phyloP scores from a whole-genome alignment of 2,329 filamentous ascomycete genomes.

The Claviceps sp. region DNA sequence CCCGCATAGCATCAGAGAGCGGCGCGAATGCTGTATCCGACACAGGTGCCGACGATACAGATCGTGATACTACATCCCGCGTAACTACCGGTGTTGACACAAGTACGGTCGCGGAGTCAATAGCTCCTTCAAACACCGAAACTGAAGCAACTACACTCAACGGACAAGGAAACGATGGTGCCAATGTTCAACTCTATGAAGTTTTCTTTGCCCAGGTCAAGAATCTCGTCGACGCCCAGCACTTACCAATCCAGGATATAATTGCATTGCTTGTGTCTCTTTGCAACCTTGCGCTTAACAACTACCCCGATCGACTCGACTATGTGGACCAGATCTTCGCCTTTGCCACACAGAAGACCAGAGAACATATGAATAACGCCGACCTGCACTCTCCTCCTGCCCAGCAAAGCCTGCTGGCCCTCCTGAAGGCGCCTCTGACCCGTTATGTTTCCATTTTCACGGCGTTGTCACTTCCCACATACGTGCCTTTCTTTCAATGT shows the following conservation, averaged over 20 bases:
- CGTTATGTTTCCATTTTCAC: constrained; percentile 91
- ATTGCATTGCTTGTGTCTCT: constrained; percentile 90
- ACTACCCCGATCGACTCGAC: constrained; percentile 84
- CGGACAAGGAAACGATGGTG: constrained; percentile 29
- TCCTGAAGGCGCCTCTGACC: constrained; percentile 82
- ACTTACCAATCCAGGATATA: constrained; percentile 85
- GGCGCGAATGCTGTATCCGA: constrained; percentile 18
- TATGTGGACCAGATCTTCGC: constrained; percentile 90
- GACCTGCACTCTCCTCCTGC: constrained; percentile 80
- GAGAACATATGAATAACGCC: constrained; percentile 85
- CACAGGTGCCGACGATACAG: constrained; percentile 18
- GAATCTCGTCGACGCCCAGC: constrained; percentile 80
- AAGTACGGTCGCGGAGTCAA: constrained; percentile 17
- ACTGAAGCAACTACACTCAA: constrained; percentile 36
- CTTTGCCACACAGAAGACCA: constrained; percentile 76
- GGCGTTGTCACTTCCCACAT: constrained; percentile 83
- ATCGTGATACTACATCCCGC: constrained; percentile 5
- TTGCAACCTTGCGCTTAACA: constrained; percentile 84
- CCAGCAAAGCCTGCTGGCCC: constrained; percentile 76
- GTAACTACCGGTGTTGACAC: constrained; percentile 17
- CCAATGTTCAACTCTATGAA: constrained; percentile 82
- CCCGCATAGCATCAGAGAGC: constrained; percentile 23
- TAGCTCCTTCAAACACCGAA: constrained; percentile 29
- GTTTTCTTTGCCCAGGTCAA: constrained; percentile 96
- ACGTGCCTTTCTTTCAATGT: constrained; percentile 75